A percentile compares a stretch with the other conserved stretches of the same genome.
phyloP scores from a whole-genome alignment of 2,329 filamentous ascomycete species.

The Aspergillus amoenus region DNA sequence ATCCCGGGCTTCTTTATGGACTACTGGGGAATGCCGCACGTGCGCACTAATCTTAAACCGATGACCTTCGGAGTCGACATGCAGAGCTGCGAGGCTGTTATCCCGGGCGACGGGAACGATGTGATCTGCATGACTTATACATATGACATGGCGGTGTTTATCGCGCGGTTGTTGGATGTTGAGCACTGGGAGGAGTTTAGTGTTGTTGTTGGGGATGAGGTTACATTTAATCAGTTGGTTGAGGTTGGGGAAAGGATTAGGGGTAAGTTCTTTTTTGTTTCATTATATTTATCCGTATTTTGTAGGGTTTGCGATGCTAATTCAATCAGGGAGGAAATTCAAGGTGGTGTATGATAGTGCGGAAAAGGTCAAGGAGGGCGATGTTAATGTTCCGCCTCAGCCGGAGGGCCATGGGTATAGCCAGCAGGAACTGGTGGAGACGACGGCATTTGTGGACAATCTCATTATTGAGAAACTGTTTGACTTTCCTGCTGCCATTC shows the following conservation, averaged over 20 bases:
- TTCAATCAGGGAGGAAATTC: slow-evolving; percentile 31
- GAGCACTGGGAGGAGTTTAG: slow-evolving; percentile 46
- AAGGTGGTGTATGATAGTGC: slow-evolving; percentile 34
- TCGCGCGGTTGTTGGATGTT: slow-evolving; percentile 43
- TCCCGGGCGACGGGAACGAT: slow-evolving; percentile 51
- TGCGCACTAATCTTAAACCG: slow-evolving; percentile 41
- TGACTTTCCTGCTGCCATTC: slow-evolving; percentile 23
- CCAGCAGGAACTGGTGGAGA: slow-evolving; percentile 25
- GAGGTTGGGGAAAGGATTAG: slow-evolving; percentile 42
- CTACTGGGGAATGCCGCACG: slow-evolving; percentile 43
- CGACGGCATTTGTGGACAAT: slow-evolving; percentile 28
- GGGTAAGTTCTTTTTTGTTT: slow-evolving; percentile 29
- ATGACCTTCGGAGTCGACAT: slow-evolving; percentile 48
- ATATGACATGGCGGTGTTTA: slow-evolving; percentile 49
- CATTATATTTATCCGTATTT: background rate
- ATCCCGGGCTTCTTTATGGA: slow-evolving; percentile 49
- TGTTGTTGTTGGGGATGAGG: slow-evolving; percentile 39
- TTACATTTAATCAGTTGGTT: slow-evolving; percentile 49
- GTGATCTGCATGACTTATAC: slow-evolving; percentile 50
- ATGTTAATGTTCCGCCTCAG: slow-evolving; percentile 35
- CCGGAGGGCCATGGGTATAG: slow-evolving; percentile 19
- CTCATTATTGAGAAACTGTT: slow-evolving; percentile 31
- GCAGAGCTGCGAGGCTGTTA: slow-evolving; percentile 44
- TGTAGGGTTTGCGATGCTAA: background rate
- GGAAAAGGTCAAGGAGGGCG: slow-evolving; percentile 33